These are phyloP conservation scores for Aspergillus calidoustus DNA, from an alignment of 2,329 filamentous ascomycete species.

Conservation along the genomic window DNA sequence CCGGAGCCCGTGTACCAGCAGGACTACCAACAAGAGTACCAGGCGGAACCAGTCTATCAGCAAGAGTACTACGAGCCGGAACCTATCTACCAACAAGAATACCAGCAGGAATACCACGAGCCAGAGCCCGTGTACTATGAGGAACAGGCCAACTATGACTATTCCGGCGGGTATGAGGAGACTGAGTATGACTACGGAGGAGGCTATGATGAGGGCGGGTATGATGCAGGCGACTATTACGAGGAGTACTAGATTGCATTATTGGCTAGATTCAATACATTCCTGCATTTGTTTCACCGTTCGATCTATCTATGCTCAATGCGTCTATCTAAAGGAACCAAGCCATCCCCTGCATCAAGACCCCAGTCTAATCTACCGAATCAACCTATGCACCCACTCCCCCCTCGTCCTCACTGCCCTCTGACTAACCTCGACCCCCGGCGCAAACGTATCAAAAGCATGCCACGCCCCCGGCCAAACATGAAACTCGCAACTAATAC, in stretches of 20 bases:
- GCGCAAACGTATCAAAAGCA: conserved; percentile 22
- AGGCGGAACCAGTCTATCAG: neutral
- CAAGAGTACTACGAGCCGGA: neutral
- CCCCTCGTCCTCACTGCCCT: neutral
- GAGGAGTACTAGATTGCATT: neutral
- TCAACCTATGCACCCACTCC: neutral
- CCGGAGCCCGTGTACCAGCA: neutral
- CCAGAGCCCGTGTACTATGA: neutral
- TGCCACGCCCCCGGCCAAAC: conserved; percentile 25
- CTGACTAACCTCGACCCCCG: conserved; percentile 5
- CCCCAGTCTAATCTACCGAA: neutral
- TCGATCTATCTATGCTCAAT: neutral
- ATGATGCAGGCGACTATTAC: neutral
- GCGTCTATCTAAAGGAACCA: neutral
- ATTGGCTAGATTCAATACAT: neutral
- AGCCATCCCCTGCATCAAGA: neutral
- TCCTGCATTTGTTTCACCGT: neutral
- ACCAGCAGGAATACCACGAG: neutral
- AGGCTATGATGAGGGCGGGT: neutral
- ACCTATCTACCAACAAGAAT: neutral
- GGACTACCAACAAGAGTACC: neutral
- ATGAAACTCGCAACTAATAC: conserved; percentile 17
- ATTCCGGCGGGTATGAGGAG: neutral
- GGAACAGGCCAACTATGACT: neutral
- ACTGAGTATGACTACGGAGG: neutral